Percentiles rank a stretch among this genome's conserved stretches.
phyloP scores from a whole-genome alignment of 208 protist species.

The Trichomonas vaginalis region DNA sequence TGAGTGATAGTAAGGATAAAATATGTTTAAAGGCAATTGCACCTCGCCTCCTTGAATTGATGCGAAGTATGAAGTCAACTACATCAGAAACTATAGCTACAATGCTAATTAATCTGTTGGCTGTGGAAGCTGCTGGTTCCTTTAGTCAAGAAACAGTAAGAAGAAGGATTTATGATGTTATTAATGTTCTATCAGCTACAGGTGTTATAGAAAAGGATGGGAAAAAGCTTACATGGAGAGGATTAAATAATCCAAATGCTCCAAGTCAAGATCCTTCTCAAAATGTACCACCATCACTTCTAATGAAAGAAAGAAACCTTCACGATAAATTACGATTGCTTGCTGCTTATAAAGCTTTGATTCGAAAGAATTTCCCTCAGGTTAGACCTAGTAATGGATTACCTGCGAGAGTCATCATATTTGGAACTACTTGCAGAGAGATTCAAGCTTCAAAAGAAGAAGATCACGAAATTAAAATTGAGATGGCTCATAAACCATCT shows the following conservation, averaged over 20 bases:
- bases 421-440: neutral
- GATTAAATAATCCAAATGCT: neutral
- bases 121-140: neutral
- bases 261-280: neutral
- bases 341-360: neutral
- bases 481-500: neutral
- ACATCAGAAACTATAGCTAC: neutral
- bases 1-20: neutral
- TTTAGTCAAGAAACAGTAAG: neutral
- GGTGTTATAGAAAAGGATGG: neutral
- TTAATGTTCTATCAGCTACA: slow-evolving; percentile 1
- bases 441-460: neutral
- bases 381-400: neutral
- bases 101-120: neutral
- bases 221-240: neutral
- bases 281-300: neutral
- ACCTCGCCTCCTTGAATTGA: neutral
- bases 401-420: neutral
- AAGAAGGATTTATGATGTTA: slow-evolving; percentile 2
- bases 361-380: neutral
- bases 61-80: neutral
- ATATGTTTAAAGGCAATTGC: neutral
- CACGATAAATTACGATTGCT: neutral
- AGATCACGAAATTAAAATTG: neutral
- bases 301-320: neutral